Percentiles rank a stretch among this genome's conserved stretches.
Evolutionary conservation across 352 stramenopile species (phyloP).

Genomic region (Phytopythium helicoides): DNA sequence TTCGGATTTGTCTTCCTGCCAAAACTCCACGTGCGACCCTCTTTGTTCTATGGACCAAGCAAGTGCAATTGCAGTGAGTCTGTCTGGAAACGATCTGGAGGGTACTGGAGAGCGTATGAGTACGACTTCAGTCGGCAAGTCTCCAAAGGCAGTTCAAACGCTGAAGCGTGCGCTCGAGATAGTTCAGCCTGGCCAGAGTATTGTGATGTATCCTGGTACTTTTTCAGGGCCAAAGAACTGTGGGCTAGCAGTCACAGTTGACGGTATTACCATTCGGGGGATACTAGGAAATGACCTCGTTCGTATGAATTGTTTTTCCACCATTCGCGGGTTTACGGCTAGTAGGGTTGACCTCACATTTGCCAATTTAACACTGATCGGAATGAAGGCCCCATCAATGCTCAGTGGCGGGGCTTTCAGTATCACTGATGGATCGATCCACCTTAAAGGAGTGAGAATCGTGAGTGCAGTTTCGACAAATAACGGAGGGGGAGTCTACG

Average conservation of each 20-base stretch:
- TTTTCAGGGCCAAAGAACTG: conserved; percentile 41
- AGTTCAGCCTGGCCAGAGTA: conserved; percentile 22
- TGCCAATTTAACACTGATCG: conserved; percentile 23
- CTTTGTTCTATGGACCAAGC: conserved; percentile 27
- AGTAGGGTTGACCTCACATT: conserved; percentile 11
- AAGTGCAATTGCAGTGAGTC: conserved; percentile 48
- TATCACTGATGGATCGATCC: conserved; percentile 13
- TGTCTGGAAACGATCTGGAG: conserved; percentile 43
- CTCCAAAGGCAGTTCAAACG: conserved; percentile 49
- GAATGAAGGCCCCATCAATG: conserved; percentile 3
- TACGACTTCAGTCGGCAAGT: conserved; percentile 34
- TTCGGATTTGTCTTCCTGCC: conserved; percentile 26
- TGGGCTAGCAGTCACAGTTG: conserved; percentile 18
- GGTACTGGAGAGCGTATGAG: conserved; percentile 59
- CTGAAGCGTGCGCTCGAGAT: conserved; percentile 40
- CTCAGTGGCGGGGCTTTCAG: conserved; percentile 26
- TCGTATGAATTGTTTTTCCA: conserved; percentile 44
- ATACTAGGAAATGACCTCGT: conserved; percentile 31
- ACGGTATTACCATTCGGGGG: conserved; percentile 34
- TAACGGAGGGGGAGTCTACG: conserved; percentile 34
- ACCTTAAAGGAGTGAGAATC: conserved; percentile 14
- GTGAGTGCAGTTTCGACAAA: conserved; percentile 1
- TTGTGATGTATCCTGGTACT: conserved; percentile 51
- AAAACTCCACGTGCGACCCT: conserved; percentile 27
- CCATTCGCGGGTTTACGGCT: conserved; percentile 27